Evolutionary conservation across 2,329 filamentous ascomycete genomes (phyloP).

Genomic region (Phyllosticta capitalensis): DNA sequence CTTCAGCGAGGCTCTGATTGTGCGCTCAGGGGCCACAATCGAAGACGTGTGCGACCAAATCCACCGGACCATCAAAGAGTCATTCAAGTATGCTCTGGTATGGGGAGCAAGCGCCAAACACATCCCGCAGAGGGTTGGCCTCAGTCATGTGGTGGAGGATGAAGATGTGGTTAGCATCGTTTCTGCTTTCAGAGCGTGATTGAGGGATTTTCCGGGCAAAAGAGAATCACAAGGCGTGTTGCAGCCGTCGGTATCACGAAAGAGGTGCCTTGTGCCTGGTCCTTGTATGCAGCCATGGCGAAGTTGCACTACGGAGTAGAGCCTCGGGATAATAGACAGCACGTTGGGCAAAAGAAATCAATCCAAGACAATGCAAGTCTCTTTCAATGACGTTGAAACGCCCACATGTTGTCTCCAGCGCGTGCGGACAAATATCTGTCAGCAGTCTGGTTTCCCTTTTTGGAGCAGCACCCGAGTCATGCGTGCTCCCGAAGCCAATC

Average conservation of each 20-base stretch:
- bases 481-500: background rate
- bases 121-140: slow-evolving; percentile 83
- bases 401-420: background rate
- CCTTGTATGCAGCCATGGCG: background rate
- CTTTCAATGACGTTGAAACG: background rate
- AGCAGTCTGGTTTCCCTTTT: background rate
- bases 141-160: slow-evolving; percentile 67
- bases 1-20: slow-evolving; percentile 87
- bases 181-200: slow-evolving; percentile 18
- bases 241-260: background rate
- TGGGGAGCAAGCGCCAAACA: slow-evolving; percentile 96
- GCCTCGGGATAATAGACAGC: background rate
- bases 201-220: background rate
- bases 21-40: slow-evolving; percentile 76
- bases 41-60: slow-evolving; percentile 97
- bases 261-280: background rate
- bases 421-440: background rate
- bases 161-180: slow-evolving; percentile 62
- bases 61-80: slow-evolving; percentile 90
- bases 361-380: background rate
- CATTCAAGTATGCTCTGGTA: slow-evolving; percentile 96
- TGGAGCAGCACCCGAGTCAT: background rate
- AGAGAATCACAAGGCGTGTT: background rate
- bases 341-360: background rate
- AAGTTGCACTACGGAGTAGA: background rate